These are phyloP conservation scores for Apiotrichum veenhuisii DNA, from an alignment of 1,284 basidiomycete genomes.

Conservation along the genomic window DNA sequence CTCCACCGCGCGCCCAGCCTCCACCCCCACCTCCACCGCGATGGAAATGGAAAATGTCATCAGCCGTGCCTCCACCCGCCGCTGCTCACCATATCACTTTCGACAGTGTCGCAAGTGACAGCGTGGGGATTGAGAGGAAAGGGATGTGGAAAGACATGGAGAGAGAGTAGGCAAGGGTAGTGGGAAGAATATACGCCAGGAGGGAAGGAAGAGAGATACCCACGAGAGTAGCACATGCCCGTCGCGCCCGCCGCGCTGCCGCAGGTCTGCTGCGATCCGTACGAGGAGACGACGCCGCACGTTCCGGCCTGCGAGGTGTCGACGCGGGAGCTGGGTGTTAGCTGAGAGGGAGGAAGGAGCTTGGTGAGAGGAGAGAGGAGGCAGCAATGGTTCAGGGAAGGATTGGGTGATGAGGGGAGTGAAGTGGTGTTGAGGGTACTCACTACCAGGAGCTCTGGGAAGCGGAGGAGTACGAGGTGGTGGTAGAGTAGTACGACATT, in stretches of 20 bases:
- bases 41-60: no score
- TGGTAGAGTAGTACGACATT: background rate
- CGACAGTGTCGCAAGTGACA: background rate
- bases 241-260: background rate
- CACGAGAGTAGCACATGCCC: conserved; percentile 9
- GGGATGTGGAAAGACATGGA: background rate
- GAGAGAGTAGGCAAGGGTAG: background rate
- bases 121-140: background rate
- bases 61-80: no score
- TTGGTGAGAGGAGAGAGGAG: background rate
- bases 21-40: no score
- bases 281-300: conserved; percentile 6
- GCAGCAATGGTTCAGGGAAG: background rate
- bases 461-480: background rate
- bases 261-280: background rate
- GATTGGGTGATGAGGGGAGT: no score
- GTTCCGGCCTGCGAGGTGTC: background rate
- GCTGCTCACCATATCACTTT: no score
- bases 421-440: background rate
- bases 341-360: background rate
- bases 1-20: no score
- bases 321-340: background rate
- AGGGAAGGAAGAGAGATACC: background rate
- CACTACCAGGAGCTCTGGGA: background rate
- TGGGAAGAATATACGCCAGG: no score